A percentile compares a stretch with the other conserved stretches of the same genome.
These are phyloP conservation scores for Yarrowia sp. DNA, from an alignment of 805 yeast species.

Conservation along the genomic window DNA sequence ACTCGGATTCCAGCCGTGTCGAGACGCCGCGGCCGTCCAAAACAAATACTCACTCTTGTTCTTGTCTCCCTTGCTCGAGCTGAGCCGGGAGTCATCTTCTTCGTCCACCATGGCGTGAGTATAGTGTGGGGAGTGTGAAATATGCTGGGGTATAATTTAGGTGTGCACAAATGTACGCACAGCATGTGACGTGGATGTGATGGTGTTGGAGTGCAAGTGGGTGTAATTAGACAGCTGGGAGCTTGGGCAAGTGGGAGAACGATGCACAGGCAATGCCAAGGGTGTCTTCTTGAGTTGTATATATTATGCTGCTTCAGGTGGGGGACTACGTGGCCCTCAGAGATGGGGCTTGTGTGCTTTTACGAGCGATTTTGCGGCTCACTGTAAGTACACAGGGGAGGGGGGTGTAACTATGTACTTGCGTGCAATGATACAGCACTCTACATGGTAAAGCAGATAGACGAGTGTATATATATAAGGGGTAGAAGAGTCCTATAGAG, in stretches of 20 bases:
- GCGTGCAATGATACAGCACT: background rate
- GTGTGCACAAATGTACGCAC: slow-evolving; percentile 24
- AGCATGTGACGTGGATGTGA: slow-evolving; percentile 23
- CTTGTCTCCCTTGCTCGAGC: slow-evolving; percentile 25
- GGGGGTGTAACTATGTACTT: background rate
- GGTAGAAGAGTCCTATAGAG: background rate
- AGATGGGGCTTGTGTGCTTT: background rate
- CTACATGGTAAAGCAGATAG: too few species aligned
- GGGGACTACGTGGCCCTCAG: background rate
- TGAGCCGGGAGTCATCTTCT: slow-evolving; percentile 25
- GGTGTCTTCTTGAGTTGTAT: background rate
- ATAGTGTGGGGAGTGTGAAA: slow-evolving; percentile 20
- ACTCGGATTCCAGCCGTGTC: background rate
- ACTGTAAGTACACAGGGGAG: background rate
- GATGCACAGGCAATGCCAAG: background rate
- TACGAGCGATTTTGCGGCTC: background rate
- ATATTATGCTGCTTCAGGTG: background rate
- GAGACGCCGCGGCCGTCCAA: background rate
- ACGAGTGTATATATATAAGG: too few species aligned
- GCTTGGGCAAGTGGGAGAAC: background rate
- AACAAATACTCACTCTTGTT: slow-evolving; percentile 14
- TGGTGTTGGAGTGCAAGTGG: background rate
- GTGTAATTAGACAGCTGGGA: background rate
- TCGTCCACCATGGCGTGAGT: slow-evolving; percentile 26
- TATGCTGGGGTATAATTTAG: slow-evolving; percentile 25